These are phyloP conservation scores for Thielaviopsis punctulata DNA, from an alignment of 2,329 filamentous ascomycete genomes.

Conservation along the genomic window DNA sequence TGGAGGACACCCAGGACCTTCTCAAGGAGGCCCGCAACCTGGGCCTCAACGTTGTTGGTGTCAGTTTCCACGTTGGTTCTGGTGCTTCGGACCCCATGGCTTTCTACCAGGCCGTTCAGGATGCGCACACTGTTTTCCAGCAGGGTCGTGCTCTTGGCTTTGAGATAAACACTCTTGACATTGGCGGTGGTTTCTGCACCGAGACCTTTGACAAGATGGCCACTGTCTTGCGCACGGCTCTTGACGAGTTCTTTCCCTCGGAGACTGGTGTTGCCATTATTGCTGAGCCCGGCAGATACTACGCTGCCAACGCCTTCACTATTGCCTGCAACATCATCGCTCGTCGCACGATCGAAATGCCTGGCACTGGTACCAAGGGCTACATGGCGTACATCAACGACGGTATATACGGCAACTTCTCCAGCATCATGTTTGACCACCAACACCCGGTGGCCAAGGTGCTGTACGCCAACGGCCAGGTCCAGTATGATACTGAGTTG, in stretches of 20 bases:
- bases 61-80: conserved; percentile 96
- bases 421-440: conserved; percentile 98
- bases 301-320: conserved; percentile 83
- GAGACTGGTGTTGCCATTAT: conserved; percentile 61
- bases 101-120: conserved; percentile 78
- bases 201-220: conserved; percentile 91
- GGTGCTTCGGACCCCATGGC: conserved; percentile 86
- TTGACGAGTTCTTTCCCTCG: conserved; percentile 78
- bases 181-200: conserved; percentile 81
- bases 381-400: conserved; percentile 99
- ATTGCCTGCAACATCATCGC: conserved; percentile 93
- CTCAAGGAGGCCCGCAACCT: conserved; percentile 66
- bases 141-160: conserved; percentile 63
- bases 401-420: conserved; percentile 95
- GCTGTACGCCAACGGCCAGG: conserved; percentile 43
- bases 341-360: conserved; percentile 69
- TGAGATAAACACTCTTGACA: conserved; percentile 71
- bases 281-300: conserved; percentile 91
- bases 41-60: conserved; percentile 78
- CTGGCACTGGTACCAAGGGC: conserved; percentile 44
- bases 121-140: conserved; percentile 79
- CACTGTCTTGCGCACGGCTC: conserved; percentile 54
- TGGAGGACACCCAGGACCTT: conserved; percentile 64
- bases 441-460: conserved; percentile 79
- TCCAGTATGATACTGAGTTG: conserved; percentile 38